These are phyloP conservation scores for Colletotrichum simmondsii DNA, from an alignment of 2,329 filamentous ascomycete species.

Conservation along the genomic window DNA sequence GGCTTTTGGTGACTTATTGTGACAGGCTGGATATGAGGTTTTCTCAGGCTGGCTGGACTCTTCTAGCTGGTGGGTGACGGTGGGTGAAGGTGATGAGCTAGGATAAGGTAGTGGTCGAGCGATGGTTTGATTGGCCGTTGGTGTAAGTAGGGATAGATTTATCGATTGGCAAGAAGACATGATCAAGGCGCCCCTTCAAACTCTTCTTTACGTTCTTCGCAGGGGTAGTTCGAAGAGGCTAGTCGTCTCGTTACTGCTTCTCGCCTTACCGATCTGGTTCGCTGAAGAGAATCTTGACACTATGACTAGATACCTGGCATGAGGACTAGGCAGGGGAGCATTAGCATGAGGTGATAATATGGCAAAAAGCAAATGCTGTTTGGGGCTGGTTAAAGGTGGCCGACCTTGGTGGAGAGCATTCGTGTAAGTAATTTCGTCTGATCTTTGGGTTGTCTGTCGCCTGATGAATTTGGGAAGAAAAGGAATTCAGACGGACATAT, in stretches of 20 bases:
- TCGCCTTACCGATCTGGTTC: neutral
- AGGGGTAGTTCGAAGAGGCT: constrained; percentile 6
- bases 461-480: neutral
- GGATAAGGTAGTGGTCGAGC: no score
- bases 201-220: neutral
- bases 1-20: neutral
- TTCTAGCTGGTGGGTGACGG: neutral
- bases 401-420: neutral
- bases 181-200: neutral
- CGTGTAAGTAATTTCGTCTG: neutral
- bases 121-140: constrained; percentile 2
- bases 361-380: neutral
- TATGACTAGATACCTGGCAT: neutral
- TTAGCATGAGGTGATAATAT: neutral
- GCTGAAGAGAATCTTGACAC: neutral
- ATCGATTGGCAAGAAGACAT: constrained; percentile 21
- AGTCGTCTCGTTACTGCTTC: neutral
- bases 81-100: no score
- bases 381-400: neutral
- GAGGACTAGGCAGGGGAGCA: neutral
- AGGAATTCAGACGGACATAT: neutral
- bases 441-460: neutral
- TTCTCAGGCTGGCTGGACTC: neutral
- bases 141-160: neutral
- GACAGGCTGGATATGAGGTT: neutral